A percentile compares a stretch with the other conserved stretches of the same genome.
These are phyloP conservation scores for Adansonia grandidieri DNA, from an alignment of 441 rosid species.

Conservation along the genomic window DNA sequence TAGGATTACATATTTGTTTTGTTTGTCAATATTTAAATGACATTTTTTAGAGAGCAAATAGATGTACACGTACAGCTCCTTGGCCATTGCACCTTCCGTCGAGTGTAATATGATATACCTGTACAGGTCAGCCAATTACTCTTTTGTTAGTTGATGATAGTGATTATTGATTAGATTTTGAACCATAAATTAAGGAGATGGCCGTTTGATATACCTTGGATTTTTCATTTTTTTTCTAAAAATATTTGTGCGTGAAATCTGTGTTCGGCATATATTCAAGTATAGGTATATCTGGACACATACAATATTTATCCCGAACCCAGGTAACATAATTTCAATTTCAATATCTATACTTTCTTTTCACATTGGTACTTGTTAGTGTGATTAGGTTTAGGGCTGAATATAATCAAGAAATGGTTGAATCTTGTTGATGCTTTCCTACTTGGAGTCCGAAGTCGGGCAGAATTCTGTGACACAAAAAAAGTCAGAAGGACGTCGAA, in stretches of 20 bases:
- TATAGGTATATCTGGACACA: too few species aligned
- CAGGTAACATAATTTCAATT: too few species aligned
- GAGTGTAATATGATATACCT: constrained; percentile 44
- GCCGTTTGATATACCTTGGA: background rate
- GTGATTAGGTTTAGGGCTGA: background rate
- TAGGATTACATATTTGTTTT: constrained; percentile 41
- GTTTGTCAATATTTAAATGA: background rate
- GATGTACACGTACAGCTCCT: constrained; percentile 10
- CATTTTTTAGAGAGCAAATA: constrained; percentile 3
- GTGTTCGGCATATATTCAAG: too few species aligned
- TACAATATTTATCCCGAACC: too few species aligned
- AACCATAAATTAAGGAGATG: constrained; percentile 22
- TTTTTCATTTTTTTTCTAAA: too few species aligned
- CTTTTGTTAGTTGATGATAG: constrained; percentile 16
- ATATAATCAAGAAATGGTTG: background rate
- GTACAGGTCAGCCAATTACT: constrained; percentile 45
- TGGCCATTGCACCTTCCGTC: constrained; percentile 31
- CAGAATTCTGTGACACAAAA: too few species aligned
- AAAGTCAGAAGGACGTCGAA: too few species aligned
- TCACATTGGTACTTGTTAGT: background rate
- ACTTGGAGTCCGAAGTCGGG: too few species aligned
- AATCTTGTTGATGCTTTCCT: too few species aligned
- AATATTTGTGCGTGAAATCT: too few species aligned
- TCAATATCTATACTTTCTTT: background rate
- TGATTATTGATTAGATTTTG: constrained; percentile 21